These are phyloP conservation scores for Teunomyces atbi DNA, from an alignment of 805 yeast species.

Conservation along the genomic window DNA sequence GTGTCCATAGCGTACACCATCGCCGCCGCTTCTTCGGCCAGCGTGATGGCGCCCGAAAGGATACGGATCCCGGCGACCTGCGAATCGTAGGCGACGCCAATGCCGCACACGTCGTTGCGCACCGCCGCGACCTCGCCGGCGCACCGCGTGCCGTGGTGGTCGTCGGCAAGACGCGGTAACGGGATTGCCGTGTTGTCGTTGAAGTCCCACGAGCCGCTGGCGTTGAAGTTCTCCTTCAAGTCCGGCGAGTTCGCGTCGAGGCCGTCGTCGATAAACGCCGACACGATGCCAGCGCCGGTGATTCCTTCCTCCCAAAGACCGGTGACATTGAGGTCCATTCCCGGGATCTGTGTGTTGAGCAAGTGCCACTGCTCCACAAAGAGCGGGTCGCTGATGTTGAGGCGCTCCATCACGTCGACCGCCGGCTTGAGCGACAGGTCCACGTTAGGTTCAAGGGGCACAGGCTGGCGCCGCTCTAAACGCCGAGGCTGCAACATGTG, in stretches of 20 bases:
- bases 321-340: conserved; percentile 82
- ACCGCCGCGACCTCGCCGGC: conserved; percentile 97
- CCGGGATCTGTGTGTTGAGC: conserved; percentile 68
- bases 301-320: conserved; percentile 81
- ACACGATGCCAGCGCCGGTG: conserved; percentile 78
- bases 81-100: conserved; percentile 90
- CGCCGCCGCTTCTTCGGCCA: conserved; percentile 90
- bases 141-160: conserved; percentile 94
- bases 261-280: conserved; percentile 94
- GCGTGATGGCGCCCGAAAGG: conserved; percentile 72
- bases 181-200: conserved; percentile 76
- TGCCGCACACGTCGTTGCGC: conserved; percentile 86
- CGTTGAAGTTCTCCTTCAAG: conserved; percentile 62
- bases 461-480: conserved; percentile 59
- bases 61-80: conserved; percentile 89
- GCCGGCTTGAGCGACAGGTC: conserved; percentile 55
- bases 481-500: conserved; percentile 54
- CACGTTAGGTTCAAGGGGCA: conserved; percentile 30
- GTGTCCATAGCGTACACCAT: conserved; percentile 74
- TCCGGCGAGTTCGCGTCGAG: conserved; percentile 79
- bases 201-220: conserved; percentile 90
- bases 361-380: conserved; percentile 90
- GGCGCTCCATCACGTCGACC: conserved; percentile 46
- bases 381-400: conserved; percentile 78
- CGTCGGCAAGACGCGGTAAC: conserved; percentile 75